Conservation (phyloP, 106 monocot genomes). For the Dioscorea zingiberensis region DNA sequence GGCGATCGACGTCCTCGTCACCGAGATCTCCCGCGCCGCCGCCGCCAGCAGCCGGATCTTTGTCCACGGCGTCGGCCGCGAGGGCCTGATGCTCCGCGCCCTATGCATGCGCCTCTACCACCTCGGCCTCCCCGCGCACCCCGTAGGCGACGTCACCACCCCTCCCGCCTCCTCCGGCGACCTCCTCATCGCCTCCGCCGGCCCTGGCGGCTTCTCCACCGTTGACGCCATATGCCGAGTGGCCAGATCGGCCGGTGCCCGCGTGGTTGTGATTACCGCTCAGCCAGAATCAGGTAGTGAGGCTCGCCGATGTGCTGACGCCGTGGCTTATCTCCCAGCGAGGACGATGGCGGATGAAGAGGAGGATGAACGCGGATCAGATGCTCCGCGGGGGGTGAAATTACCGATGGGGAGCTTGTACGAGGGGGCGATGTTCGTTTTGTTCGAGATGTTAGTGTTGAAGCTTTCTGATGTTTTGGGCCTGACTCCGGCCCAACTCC, state of each 20-base stretch:
- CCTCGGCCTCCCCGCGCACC: constrained; percentile 73
- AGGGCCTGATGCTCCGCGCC: constrained; percentile 80
- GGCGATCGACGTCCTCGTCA: constrained; percentile 40
- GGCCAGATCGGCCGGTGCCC: constrained; percentile 50
- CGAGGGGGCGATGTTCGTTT: constrained; percentile 92
- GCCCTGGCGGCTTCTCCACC: constrained; percentile 87
- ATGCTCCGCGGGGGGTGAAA: constrained; percentile 5
- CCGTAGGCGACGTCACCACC: constrained; percentile 82
- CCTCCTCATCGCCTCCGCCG: constrained; percentile 84
- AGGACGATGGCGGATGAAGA: constrained; percentile 85
- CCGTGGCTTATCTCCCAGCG: constrained; percentile 61
- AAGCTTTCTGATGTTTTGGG: constrained; percentile 38
- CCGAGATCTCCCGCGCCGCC: constrained; percentile 43
- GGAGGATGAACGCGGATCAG: constrained; percentile 12
- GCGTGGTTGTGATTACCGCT: constrained; percentile 66
- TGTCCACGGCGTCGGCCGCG: constrained; percentile 87
- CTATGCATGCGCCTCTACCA: constrained; percentile 97
- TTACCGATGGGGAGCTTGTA: constrained; percentile 93
- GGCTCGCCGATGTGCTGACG: constrained; percentile 41
- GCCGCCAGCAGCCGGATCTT: constrained; percentile 33
- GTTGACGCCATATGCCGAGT: constrained; percentile 75
- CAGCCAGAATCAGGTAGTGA: constrained; percentile 43
- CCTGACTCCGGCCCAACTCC: constrained; percentile 33
- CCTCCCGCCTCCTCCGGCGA: constrained; percentile 65
- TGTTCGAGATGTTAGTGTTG: constrained; percentile 88